Conservation (phyloP, 2,329 filamentous ascomycete genomes). For the Xylaria sp. region DNA sequence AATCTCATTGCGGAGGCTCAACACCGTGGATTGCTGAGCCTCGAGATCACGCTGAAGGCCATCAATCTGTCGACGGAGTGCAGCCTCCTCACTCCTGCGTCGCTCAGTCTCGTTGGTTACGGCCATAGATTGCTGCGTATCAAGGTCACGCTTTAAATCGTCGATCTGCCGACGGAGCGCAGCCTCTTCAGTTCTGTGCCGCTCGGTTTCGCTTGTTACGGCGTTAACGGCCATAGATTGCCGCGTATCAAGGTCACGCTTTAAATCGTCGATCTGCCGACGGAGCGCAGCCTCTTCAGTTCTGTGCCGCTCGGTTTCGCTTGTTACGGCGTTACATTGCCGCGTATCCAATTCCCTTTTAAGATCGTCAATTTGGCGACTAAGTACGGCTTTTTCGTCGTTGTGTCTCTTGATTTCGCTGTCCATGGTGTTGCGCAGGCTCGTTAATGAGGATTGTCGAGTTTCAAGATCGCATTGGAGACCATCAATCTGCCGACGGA, state of each 20-base stretch:
- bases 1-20: conserved; percentile 73
- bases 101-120: conserved; percentile 77
- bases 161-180: conserved; percentile 65
- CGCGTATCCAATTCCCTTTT: conserved; percentile 9
- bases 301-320: conserved; percentile 76
- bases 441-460: conserved; percentile 51
- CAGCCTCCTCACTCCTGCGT: conserved; percentile 76
- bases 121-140: conserved; percentile 56
- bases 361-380: conserved; percentile 68
- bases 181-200: conserved; percentile 77
- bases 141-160: conserved; percentile 76
- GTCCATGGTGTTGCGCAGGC: conserved; percentile 72
- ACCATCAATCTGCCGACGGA: conserved; percentile 67
- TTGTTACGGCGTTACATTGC: conserved; percentile 68
- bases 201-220: conserved; percentile 75
- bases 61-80: conserved; percentile 65
- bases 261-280: conserved; percentile 67
- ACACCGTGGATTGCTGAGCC: conserved; percentile 72
- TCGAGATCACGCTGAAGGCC: conserved; percentile 78
- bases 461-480: conserved; percentile 77
- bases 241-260: conserved; percentile 67
- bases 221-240: conserved; percentile 66
- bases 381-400: conserved; percentile 76
- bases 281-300: conserved; percentile 76
- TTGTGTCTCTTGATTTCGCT: conserved; percentile 78